Evolutionary conservation across 805 yeast genomes (phyloP), one percentile per base, ranked within the genome.

Genomic region (Ogataea trehalophila): DNA sequence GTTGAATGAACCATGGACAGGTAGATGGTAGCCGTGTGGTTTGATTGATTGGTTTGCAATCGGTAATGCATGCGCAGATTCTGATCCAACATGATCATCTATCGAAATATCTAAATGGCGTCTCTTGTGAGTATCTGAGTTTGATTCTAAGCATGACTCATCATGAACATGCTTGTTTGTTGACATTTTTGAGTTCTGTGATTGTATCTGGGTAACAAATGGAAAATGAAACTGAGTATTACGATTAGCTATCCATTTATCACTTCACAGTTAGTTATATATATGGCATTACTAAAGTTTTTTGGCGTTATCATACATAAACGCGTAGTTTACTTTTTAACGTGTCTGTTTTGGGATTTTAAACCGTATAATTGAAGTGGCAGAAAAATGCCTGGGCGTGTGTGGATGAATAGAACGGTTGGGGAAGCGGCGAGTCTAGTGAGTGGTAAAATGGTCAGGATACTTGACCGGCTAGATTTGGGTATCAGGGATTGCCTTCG

Each of bases 21-120:
- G 71, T 38, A 67, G 51, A 26, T 58, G 58, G 43, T 53, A 66
- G 6, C 69, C 70, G 18, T 52, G 53, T 2, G 62, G 50, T 26
- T 46, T 53, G 37, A 62, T 56, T 17, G 57, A 45, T 47, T 63
- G 67, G 38, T 59, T 63, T 4, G 67, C 68, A 7, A 55, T 56
- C 2, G 68, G 68, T 34, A 64, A 49, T 14, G 67, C 48, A 46
- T 64, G 68, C 3, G 68, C 63, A 15, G 63, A 53, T 15, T 49
- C 55, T 7, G 59, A 52, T 7, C 60, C 66, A 18, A 61, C 40
- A 7, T 39, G 34, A 33, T 53, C 54, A 44, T 60, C 66, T 9
- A 59, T 39, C 4, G 45, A 17, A 17, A 60, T 56, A 37, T 56
- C 55, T 18, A 57, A 36, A 34, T 60, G 61, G 6, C 54, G 51